Percentiles rank a stretch among this genome's conserved stretches.
Conservation (phyloP, 345 rosid species). For the Brassica rapa region DNA sequence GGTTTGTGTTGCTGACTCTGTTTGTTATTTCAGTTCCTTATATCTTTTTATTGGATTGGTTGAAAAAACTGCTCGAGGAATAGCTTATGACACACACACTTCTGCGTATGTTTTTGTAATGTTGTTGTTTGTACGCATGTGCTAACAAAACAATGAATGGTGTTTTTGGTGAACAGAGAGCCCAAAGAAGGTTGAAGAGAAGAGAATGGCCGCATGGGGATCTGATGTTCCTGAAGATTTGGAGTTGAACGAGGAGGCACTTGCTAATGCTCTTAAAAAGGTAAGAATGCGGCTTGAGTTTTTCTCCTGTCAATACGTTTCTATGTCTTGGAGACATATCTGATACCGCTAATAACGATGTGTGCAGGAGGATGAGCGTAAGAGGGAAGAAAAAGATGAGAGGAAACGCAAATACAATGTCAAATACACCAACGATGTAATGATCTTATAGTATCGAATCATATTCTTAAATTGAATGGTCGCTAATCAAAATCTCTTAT, state of each 20-base stretch:
- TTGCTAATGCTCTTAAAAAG: slow-evolving; percentile 68
- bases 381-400: slow-evolving; percentile 61
- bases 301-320: not conserved
- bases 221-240: slow-evolving; percentile 64
- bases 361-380: slow-evolving; percentile 57
- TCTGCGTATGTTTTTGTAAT: not conserved
- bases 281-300: not conserved
- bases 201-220: slow-evolving; percentile 78
- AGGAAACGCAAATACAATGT: slow-evolving; percentile 72
- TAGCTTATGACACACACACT: not conserved
- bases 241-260: slow-evolving; percentile 62
- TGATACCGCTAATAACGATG: slow-evolving; percentile 45
- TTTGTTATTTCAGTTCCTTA: not conserved
- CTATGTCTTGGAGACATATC: not conserved
- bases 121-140: slow-evolving; percentile 13
- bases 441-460: not conserved
- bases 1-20: slow-evolving; percentile 29
- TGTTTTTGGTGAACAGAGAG: slow-evolving; percentile 27
- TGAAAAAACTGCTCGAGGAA: not conserved
- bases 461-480: not conserved
- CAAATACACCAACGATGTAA: slow-evolving; percentile 59
- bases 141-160: not conserved
- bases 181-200: slow-evolving; percentile 56
- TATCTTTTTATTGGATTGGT: not conserved
- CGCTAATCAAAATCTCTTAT: not conserved